Conservation (phyloP, 225 moss, liverwort and hornwort genomes). For the Sphagnum tenellum region DNA sequence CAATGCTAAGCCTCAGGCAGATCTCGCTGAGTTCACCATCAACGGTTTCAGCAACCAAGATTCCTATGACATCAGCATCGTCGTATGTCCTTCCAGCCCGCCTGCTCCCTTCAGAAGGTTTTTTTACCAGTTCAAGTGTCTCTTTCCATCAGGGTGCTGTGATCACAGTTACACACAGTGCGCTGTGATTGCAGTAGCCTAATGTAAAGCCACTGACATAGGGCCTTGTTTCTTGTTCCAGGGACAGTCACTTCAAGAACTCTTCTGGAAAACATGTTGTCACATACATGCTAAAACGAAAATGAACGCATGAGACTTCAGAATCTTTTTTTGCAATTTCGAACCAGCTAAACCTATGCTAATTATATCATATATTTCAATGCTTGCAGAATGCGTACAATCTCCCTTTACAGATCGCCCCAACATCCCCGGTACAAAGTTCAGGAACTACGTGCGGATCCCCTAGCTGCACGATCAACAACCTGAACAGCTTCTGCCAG, state of each 20-base stretch:
- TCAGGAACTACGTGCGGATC: constrained; percentile 7
- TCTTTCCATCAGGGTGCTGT: not conserved
- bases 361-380: not conserved
- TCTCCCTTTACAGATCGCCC: constrained; percentile 9
- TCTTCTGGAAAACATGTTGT: not conserved
- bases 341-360: not conserved
- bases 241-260: not conserved
- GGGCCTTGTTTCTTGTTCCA: not conserved
- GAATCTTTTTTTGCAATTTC: too few relatives aligned
- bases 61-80: constrained; percentile 16
- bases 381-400: constrained; percentile 20
- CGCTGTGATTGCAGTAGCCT: not conserved
- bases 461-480: constrained; percentile 8
- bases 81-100: constrained; percentile 7
- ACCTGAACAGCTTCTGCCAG: constrained; percentile 17
- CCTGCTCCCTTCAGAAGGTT: too few relatives aligned
- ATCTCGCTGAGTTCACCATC: constrained; percentile 12
- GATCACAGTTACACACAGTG: not conserved
- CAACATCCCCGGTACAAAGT: constrained; percentile 3
- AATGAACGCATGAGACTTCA: not conserved
- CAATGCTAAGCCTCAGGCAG: constrained; percentile 13
- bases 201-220: not conserved
- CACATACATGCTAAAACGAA: not conserved
- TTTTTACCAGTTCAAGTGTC: too few relatives aligned
- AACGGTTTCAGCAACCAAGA: not conserved